Evolutionary conservation across 371 early-diverging fungal genomes (phyloP).

Genomic region (Rhizopus arrhizus): DNA sequence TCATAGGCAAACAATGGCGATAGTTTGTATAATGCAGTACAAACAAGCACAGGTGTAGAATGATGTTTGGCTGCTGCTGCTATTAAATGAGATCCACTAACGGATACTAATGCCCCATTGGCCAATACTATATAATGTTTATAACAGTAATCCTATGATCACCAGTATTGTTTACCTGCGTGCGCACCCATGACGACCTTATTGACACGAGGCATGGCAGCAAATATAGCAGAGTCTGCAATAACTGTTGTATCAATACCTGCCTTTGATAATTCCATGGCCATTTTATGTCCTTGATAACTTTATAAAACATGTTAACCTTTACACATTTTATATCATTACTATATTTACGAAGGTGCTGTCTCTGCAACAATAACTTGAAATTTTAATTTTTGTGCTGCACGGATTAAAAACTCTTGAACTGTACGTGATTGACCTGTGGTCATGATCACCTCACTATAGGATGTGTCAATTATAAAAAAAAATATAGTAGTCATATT

Average conservation of each 20-base stretch:
- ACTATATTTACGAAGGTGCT: conserved; percentile 61
- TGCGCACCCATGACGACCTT: conserved; percentile 95
- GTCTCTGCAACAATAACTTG: conserved; percentile 93
- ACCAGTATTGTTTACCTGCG: conserved; percentile 40
- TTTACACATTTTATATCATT: background rate
- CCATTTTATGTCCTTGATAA: conserved; percentile 86
- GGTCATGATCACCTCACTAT: conserved; percentile 94
- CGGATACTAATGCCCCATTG: conserved; percentile 90
- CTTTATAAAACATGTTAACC: conserved; percentile 25
- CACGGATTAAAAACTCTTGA: conserved; percentile 82
- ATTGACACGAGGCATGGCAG: conserved; percentile 96
- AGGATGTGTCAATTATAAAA: background rate
- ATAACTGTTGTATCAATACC: conserved; percentile 93
- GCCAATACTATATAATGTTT: conserved; percentile 69
- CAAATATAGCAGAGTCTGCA: conserved; percentile 92
- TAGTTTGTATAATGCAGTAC: conserved; percentile 83
- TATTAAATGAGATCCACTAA: conserved; percentile 79
- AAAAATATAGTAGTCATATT: conserved; percentile 6
- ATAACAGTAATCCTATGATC: background rate
- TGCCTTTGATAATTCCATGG: conserved; percentile 69
- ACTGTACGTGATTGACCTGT: conserved; percentile 87
- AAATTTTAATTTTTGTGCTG: conserved; percentile 85
- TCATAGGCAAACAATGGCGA: conserved; percentile 90
- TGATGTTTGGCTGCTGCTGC: conserved; percentile 93
- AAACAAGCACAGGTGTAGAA: conserved; percentile 86